Conservation (phyloP, 495 filamentous ascomycete genomes). For the Penicillium lagena region DNA sequence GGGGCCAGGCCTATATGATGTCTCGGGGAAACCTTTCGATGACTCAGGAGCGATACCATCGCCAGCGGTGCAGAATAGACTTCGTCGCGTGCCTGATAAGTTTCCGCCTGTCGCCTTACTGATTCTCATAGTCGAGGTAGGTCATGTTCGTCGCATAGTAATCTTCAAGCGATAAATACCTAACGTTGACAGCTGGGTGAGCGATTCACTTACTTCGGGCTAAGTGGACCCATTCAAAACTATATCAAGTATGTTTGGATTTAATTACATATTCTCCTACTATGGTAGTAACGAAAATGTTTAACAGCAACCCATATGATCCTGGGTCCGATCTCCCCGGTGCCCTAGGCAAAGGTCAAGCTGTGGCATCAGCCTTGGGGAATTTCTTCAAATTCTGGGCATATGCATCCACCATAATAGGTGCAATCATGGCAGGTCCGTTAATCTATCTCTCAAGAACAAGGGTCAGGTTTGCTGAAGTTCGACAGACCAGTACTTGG, state of each 20-base stretch:
- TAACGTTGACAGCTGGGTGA: conserved; percentile 1
- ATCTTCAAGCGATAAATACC: background rate
- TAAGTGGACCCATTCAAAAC: conserved; percentile 11
- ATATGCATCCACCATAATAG: conserved; percentile 29
- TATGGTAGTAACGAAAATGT: too few species aligned
- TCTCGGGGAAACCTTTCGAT: too few species aligned
- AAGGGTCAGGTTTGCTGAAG: background rate
- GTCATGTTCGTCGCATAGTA: background rate
- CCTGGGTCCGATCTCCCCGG: conserved; percentile 8
- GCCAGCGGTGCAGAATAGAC: background rate
- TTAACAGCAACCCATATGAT: conserved; percentile 7
- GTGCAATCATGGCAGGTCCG: conserved; percentile 25
- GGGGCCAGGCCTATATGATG: too few species aligned
- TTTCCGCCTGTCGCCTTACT: background rate
- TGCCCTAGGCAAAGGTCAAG: conserved; percentile 7
- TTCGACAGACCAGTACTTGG: conserved; percentile 26
- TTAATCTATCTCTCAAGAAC: background rate
- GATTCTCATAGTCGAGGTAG: conserved; percentile 2
- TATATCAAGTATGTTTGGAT: conserved; percentile 7
- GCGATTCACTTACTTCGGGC: conserved; percentile 4
- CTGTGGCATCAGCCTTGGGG: conserved; percentile 7
- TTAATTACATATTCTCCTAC: too few species aligned
- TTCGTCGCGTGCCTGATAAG: conserved; percentile 1
- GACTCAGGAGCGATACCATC: too few species aligned
- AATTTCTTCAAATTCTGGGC: conserved; percentile 19